These are phyloP conservation scores for Geotrichum klebahnii DNA, from an alignment of 1,139 yeast genomes.

Conservation along the genomic window DNA sequence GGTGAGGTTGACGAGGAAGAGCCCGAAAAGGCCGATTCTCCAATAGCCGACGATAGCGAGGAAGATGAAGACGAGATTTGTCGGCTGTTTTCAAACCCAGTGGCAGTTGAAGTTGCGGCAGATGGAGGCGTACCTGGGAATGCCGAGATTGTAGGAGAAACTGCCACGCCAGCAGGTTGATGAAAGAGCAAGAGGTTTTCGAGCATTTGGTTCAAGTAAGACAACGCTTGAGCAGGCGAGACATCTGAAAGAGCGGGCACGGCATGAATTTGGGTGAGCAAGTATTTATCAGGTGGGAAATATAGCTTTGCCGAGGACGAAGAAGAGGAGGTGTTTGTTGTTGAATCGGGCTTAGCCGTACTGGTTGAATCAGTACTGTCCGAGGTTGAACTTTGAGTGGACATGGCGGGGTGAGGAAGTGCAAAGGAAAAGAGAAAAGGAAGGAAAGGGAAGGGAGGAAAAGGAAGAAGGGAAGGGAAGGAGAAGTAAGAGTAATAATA, in stretches of 20 bases:
- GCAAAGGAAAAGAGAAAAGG: neutral
- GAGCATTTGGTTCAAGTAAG: conserved; percentile 28
- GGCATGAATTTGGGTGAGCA: conserved; percentile 9
- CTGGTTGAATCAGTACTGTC: neutral
- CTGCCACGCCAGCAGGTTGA: neutral
- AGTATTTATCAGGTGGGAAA: conserved; percentile 5
- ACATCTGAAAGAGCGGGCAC: conserved; percentile 27
- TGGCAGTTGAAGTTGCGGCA: neutral
- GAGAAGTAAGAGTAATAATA: too few relatives aligned
- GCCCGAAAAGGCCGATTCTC: neutral
- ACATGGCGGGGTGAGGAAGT: neutral
- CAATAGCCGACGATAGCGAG: neutral
- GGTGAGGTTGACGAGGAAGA: neutral
- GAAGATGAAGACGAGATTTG: neutral
- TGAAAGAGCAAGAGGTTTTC: conserved; percentile 17
- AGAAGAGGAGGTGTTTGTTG: neutral
- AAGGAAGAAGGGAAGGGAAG: too few relatives aligned
- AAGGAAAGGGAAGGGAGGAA: too few relatives aligned
- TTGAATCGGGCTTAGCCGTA: neutral
- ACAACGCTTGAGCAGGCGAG: conserved; percentile 28
- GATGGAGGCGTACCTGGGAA: neutral
- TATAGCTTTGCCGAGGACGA: neutral
- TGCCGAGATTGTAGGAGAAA: neutral
- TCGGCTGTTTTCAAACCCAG: neutral
- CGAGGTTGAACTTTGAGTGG: neutral